Conservation (phyloP, 305 asterid genomes). For the Ilex paraguariensis region DNA sequence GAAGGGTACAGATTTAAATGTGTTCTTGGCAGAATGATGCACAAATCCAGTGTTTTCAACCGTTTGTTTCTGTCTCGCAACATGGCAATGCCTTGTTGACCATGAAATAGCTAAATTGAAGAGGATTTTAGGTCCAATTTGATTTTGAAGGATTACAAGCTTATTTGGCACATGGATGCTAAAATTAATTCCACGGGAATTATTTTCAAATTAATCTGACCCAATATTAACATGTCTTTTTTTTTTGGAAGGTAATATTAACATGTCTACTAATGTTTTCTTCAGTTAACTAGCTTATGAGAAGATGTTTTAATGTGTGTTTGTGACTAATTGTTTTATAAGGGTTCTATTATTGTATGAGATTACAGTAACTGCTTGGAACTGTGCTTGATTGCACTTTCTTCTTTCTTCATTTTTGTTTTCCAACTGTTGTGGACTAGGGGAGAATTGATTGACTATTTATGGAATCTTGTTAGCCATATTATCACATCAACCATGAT, state of each 20-base stretch:
- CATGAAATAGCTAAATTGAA: not conserved
- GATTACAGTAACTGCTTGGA: conserved; percentile 30
- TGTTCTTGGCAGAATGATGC: too few relatives aligned
- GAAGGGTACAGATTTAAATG: too few relatives aligned
- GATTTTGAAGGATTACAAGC: not conserved
- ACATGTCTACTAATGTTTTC: not conserved
- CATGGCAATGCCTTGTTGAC: too few relatives aligned
- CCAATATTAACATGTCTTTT: too few relatives aligned
- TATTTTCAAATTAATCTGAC: not conserved
- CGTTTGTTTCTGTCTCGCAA: too few relatives aligned
- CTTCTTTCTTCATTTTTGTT: conserved; percentile 4
- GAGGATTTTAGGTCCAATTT: too few relatives aligned
- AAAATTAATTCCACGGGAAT: not conserved
- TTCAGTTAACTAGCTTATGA: not conserved
- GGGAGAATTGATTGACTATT: not conserved
- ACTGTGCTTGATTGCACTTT: conserved; percentile 37
- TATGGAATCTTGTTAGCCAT: too few relatives aligned
- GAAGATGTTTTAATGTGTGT: too few relatives aligned
- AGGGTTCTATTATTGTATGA: conserved; percentile 57
- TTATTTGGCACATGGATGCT: not conserved
- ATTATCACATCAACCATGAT: too few relatives aligned
- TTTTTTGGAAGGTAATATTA: too few relatives aligned
- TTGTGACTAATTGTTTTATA: not conserved
- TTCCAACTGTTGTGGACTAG: not conserved
- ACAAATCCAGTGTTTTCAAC: too few relatives aligned